Conservation (phyloP, 179 eudicot genomes). For the Kewa caespitosa region DNA sequence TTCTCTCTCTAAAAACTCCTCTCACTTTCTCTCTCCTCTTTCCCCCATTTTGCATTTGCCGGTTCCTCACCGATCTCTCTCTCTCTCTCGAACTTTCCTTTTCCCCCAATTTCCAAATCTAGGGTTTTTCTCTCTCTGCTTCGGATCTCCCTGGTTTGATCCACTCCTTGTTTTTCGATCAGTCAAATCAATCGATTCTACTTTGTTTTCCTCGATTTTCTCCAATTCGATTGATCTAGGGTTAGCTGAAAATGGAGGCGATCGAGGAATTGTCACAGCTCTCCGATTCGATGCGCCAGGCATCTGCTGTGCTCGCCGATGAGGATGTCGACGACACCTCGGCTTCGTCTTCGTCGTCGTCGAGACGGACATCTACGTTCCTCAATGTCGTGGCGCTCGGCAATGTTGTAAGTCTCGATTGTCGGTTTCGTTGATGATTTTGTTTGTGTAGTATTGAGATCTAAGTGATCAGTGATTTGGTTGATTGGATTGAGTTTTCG, state of each 20-base stretch:
- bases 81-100: slow-evolving; percentile 10
- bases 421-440: neutral
- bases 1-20: too few species aligned
- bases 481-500: slow-evolving; percentile 2
- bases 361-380: slow-evolving; percentile 63
- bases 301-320: slow-evolving; percentile 80
- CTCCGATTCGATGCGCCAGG: slow-evolving; percentile 95
- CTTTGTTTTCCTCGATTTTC: slow-evolving; percentile 22
- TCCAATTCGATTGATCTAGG: slow-evolving; percentile 24
- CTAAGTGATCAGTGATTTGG: slow-evolving; percentile 8
- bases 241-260: slow-evolving; percentile 66
- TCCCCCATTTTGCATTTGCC: neutral
- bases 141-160: slow-evolving; percentile 10
- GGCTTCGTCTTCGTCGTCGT: slow-evolving; percentile 41
- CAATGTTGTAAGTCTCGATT: slow-evolving; percentile 58
- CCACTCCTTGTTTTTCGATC: too few species aligned
- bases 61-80: neutral
- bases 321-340: slow-evolving; percentile 77
- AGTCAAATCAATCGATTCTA: too few species aligned
- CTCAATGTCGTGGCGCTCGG: slow-evolving; percentile 94
- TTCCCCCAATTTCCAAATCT: slow-evolving; percentile 4
- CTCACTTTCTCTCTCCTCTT: neutral
- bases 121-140: slow-evolving; percentile 21
- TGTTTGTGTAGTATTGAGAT: neutral
- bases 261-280: slow-evolving; percentile 86